Evolutionary conservation across 352 stramenopile genomes (phyloP).

Genomic region (Pythium dissotocum): DNA sequence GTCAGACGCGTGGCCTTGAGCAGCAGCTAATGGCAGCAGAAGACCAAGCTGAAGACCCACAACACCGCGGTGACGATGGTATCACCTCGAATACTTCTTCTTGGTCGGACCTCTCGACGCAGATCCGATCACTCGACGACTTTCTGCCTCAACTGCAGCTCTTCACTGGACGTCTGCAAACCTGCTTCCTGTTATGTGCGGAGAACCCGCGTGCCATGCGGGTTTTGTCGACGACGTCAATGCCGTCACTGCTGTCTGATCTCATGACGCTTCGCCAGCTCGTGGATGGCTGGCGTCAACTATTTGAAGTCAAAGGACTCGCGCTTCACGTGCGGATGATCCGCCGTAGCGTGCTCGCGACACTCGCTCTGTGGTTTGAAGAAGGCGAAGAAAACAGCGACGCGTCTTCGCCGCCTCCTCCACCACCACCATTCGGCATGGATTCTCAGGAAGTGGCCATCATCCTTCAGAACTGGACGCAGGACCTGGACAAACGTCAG

Average conservation of each 20-base stretch:
- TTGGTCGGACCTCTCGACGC: slow-evolving; percentile 21
- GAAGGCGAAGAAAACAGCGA: slow-evolving; percentile 15
- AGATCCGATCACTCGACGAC: slow-evolving; percentile 33
- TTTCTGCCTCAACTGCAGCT: slow-evolving; percentile 51
- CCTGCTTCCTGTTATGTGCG: slow-evolving; percentile 39
- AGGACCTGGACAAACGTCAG: slow-evolving; percentile 37
- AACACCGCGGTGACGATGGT: neutral
- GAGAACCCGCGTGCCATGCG: slow-evolving; percentile 29
- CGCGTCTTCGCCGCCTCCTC: slow-evolving; percentile 11
- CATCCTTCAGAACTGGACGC: slow-evolving; percentile 66
- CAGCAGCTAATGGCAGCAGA: slow-evolving; percentile 14
- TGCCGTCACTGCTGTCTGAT: neutral
- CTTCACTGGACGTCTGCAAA: slow-evolving; percentile 32
- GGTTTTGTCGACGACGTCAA: slow-evolving; percentile 9
- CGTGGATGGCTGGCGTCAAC: slow-evolving; percentile 9
- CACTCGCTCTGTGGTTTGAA: slow-evolving; percentile 54
- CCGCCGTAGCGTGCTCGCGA: slow-evolving; percentile 35
- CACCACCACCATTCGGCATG: slow-evolving; percentile 50
- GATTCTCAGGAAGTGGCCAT: slow-evolving; percentile 55
- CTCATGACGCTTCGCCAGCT: slow-evolving; percentile 6
- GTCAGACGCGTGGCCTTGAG: slow-evolving; percentile 1
- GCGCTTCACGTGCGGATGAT: slow-evolving; percentile 27
- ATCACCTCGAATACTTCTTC: neutral
- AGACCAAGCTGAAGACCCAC: neutral
- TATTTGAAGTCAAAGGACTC: slow-evolving; percentile 13